Conservation (phyloP, 2,329 filamentous ascomycete genomes). For the Colletotrichum orbiculare region DNA sequence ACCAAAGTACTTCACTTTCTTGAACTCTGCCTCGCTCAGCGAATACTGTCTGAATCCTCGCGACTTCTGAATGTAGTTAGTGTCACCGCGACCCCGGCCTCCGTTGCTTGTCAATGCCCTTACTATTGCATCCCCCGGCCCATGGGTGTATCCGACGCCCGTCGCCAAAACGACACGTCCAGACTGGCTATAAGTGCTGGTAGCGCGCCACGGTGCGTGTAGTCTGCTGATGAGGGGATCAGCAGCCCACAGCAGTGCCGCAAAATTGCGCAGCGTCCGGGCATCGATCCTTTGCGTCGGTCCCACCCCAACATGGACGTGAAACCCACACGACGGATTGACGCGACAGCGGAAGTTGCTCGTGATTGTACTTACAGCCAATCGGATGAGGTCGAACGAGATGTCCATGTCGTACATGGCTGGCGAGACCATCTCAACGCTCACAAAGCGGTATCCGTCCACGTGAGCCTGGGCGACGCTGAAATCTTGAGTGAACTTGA, state of each 20-base stretch:
- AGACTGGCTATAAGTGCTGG: slow-evolving; percentile 25
- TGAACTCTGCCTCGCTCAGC: not conserved
- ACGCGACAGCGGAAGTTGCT: slow-evolving; percentile 45
- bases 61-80: no score
- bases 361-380: slow-evolving; percentile 47
- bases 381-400: slow-evolving; percentile 43
- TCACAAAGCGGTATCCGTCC: slow-evolving; percentile 38
- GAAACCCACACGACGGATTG: slow-evolving; percentile 48
- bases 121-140: not conserved
- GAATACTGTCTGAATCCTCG: not conserved
- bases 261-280: slow-evolving; percentile 44
- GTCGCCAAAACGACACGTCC: slow-evolving; percentile 22
- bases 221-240: slow-evolving; percentile 50
- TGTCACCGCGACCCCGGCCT: no score
- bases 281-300: slow-evolving; percentile 42
- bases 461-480: slow-evolving; percentile 22
- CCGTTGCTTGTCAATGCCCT: slow-evolving; percentile 6
- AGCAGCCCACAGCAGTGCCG: slow-evolving; percentile 48
- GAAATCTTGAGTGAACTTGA: slow-evolving; percentile 12
- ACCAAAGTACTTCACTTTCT: slow-evolving; percentile 36
- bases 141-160: slow-evolving; percentile 5
- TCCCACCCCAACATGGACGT: slow-evolving; percentile 52
- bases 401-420: slow-evolving; percentile 45
- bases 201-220: slow-evolving; percentile 46
- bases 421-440: slow-evolving; percentile 48